Evolutionary conservation across 2,329 filamentous ascomycete species (phyloP), one percentile per base, ranked within the genome.

Genomic region (Thelonectria olida): DNA sequence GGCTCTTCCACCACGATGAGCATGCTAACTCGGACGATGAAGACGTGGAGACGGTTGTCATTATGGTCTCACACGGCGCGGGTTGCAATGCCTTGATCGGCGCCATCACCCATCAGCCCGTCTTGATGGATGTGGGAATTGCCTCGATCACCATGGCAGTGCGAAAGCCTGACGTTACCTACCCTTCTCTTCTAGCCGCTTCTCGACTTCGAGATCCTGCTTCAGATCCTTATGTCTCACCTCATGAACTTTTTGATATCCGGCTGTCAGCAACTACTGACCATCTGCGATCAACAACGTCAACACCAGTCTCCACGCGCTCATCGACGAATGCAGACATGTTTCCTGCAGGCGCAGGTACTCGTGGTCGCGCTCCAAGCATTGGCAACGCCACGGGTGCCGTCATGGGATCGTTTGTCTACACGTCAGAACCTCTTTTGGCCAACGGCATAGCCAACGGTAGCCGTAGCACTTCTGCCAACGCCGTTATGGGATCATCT

Each of bases 71-170:
- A 0, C 96, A 99, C 73, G 95, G 95, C 22, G 96, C 96, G 13
- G 96, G 96, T 38, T 97, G 95, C 78, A 99, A 99, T 79, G 96
- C 96, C 2, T 79, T 99, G 44, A 94, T 99, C 64, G 93, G 95
- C 12, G 93, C 93, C 23, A 86, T 99, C 66, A 96, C 94, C 0
- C 92, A 95, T 62, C 92, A 97, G 72, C 95, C 96, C 0, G 93
- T 97, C 0, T 84, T 99, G 13, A 88, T 97, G 72, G 94, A 98
- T 73, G 91, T 98, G 15, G 90, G 90, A 25, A 92, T 97, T 79
- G 92, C 95, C 1, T 97, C 94, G 4, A 83, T 99, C 49, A 97
- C 95, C 1, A 91, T 97, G 89, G 95, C 95, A 5, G 84, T 90
- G 15, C 85, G 89, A 50, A 90, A 88, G 61, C 77, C 80, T 0